Base-by-base conservation (phyloP, 768 basidiomycete genomes). In the Auricularia sp. region DNA sequence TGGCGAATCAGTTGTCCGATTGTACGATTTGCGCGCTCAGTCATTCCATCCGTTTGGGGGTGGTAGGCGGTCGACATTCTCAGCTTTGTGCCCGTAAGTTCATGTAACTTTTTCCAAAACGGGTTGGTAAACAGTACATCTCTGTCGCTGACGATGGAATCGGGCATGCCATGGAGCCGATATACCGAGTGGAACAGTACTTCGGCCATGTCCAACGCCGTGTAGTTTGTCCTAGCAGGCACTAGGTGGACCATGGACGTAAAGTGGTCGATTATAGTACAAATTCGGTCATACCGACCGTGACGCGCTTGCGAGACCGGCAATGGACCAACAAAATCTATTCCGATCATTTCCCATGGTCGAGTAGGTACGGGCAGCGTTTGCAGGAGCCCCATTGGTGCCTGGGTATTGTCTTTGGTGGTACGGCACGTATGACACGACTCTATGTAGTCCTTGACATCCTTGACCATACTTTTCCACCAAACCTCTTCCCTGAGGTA, bases 21-120 rank as follows among this genome's bases (percentile, higher is more conserved):
- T 13, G 64, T 64, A 21, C 64, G 18, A 24, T 64, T 58, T 33
- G 64, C 47, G 0, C 68, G 63, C 67, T 80, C 73, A n/a, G 72
- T 76, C 0, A 68, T 42, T 0, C 79, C 76, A 67, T 79, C 74
- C 0, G 74, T 76, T 63, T 80, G 71, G 0, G 76, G 78, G 45
- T 80, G 79, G 54, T 71, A 79, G 0, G 76, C 63, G 0, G 75
- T 75, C 0, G 77, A 79, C 70, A 75, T 67, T 18, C 69, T 71
- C 1, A 77, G 63, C 3, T 73, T 68, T 0, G 75, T 66, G 0
- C 77, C 74, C 3, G 73, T 66, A 3, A 71, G 59, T 7, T 24
- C 39, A 11, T 64, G 58, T 8, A 74, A 63, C 3, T 54, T 51
- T 45, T 59, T 69, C 78, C 72, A 79, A 66, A 80, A 74, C 1